Conservation (phyloP, 306 rosid species). For the Rosa multiflora region DNA sequence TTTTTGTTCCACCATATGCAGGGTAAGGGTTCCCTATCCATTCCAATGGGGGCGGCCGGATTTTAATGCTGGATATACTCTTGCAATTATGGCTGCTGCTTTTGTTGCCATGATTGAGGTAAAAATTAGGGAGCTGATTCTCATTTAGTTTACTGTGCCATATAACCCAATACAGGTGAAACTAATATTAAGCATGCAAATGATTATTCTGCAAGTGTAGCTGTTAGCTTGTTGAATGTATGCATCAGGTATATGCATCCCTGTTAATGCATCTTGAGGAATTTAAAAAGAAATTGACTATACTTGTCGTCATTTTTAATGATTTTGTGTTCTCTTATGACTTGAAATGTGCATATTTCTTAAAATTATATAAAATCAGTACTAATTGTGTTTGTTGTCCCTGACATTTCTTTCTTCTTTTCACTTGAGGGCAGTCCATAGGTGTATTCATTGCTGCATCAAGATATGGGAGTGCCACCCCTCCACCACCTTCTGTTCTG, state of each 20-base stretch:
- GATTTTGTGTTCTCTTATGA: slow-evolving; percentile 1
- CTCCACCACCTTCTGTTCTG: slow-evolving; percentile 72
- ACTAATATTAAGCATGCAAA: not conserved
- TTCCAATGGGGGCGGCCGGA: slow-evolving; percentile 86
- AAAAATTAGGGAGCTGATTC: slow-evolving; percentile 6
- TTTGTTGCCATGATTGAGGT: slow-evolving; percentile 83
- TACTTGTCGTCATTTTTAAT: not conserved
- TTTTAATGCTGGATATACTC: slow-evolving; percentile 67
- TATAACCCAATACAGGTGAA: not conserved
- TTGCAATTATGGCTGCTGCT: slow-evolving; percentile 72
- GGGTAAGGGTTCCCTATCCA: slow-evolving; percentile 92
- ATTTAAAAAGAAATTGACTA: not conserved
- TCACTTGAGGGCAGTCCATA: slow-evolving; percentile 52
- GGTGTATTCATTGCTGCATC: slow-evolving; percentile 84
- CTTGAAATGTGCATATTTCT: not conserved
- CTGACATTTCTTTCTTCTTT: slow-evolving; percentile 19
- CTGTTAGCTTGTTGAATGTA: not conserved
- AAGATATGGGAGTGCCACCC: slow-evolving; percentile 87
- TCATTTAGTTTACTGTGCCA: not conserved
- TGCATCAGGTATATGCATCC: not conserved
- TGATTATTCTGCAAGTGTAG: slow-evolving; percentile 6
- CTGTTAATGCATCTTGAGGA: slow-evolving; percentile 9
- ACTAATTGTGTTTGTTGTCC: slow-evolving; percentile 11
- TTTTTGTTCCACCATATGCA: slow-evolving; percentile 30
- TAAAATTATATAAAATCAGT: not conserved